These are phyloP conservation scores for Musa acuminata DNA, from an alignment of 176 grass and related monocot genomes.

Conservation along the genomic window DNA sequence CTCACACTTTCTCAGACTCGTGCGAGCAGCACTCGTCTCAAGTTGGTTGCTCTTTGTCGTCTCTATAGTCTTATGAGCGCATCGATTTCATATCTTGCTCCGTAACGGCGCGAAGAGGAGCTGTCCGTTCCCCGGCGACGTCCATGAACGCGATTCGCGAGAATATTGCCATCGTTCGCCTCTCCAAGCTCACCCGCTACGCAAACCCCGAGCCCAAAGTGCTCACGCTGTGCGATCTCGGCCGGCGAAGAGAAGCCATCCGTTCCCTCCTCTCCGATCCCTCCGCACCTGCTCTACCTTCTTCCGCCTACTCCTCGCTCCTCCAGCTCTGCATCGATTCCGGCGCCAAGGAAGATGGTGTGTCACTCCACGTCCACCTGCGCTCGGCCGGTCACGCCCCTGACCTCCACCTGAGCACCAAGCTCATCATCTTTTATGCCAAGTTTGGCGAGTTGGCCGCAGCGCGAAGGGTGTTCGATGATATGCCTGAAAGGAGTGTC, in stretches of 20 bases:
- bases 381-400: neutral
- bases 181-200: neutral
- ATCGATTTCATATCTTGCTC: too few relatives aligned
- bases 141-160: slow-evolving; percentile 10
- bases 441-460: slow-evolving; percentile 26
- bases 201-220: neutral
- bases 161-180: neutral
- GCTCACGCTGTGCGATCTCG: slow-evolving; percentile 13
- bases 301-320: slow-evolving; percentile 34
- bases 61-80: too few relatives aligned
- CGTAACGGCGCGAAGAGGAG: too few relatives aligned
- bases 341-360: slow-evolving; percentile 29
- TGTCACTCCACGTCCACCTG: slow-evolving; percentile 30
- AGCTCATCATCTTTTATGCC: slow-evolving; percentile 50
- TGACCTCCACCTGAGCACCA: slow-evolving; percentile 49
- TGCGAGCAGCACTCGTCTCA: too few relatives aligned
- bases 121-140: too few relatives aligned
- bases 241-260: slow-evolving; percentile 18
- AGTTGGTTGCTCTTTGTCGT: too few relatives aligned
- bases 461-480: slow-evolving; percentile 42
- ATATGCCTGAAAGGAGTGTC: slow-evolving; percentile 48
- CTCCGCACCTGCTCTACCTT: neutral
- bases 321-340: slow-evolving; percentile 50
- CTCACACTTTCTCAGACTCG: too few relatives aligned
- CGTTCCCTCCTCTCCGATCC: slow-evolving; percentile 4